Evolutionary conservation across 192 early-diverging fungal species (phyloP), one percentile per base, ranked within the genome.

Genomic region (Coemansia sp.): DNA sequence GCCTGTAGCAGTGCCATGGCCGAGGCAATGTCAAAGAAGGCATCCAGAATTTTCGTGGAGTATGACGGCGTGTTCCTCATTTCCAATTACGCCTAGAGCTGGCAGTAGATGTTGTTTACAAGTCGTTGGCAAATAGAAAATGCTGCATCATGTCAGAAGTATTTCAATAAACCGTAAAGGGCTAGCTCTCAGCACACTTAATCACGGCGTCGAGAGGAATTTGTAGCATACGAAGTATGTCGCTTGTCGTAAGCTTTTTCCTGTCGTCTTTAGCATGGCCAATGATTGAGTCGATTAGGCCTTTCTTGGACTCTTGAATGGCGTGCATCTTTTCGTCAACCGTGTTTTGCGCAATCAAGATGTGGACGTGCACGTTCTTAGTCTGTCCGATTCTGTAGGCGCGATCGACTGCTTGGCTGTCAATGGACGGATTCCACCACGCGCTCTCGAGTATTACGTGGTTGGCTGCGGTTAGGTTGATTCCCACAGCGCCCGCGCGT

Each of bases 371-470:
- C 2, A 98, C 96, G 11, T 83, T 75, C 46, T 96, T 96, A 59
- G 91, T 98, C 68, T 98, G 96, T 0, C 96, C 94, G 65, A 95
- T 97, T 54, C 96, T 89, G 79, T 96, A 93, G 15, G 94, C 93
- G 39, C 96, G 87, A 12, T 94, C 94, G 85, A 95, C 93, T 10
- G 94, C 94, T 76, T 95, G 94, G 38, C 91, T 62, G 69, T 98
- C 94, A 71, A 93, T 93, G 62, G 96, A 93, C 3, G 95, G 96
- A 65, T 96, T 97, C 90, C 89, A 90, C 94, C 94, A 95, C 45
- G 91, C 73, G 60, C 93, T 90, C 72, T 93, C 82, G 31, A 95
- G 62, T 32, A 95, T 89, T 6, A 95, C 89, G 19, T 85, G 83
- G 78, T 87, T 91, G 0, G 89, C 89, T 3, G 65, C 73, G 10